Conservation (phyloP, 140 eudicot genomes). For the Cichorium intybus region DNA sequence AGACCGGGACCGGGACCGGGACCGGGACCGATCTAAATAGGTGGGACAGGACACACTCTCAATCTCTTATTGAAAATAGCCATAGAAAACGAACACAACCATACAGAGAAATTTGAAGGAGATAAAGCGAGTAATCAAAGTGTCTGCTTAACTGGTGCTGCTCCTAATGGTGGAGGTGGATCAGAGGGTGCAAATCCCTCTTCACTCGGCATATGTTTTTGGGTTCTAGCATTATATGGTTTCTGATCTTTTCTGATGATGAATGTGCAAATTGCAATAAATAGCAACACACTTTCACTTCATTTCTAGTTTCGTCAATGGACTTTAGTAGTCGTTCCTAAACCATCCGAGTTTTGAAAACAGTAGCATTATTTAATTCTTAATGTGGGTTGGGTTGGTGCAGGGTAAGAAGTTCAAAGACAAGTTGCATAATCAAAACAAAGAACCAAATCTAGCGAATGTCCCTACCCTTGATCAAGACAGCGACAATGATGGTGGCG, state of each 20-base stretch:
- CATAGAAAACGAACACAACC: background rate
- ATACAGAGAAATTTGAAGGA: too few species aligned
- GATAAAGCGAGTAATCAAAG: too few species aligned
- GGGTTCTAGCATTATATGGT: too few species aligned
- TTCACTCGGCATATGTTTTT: too few species aligned
- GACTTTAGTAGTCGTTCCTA: background rate
- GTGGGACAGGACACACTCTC: too few species aligned
- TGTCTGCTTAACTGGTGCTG: too few species aligned
- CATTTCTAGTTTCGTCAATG: too few species aligned
- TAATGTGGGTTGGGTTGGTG: too few species aligned
- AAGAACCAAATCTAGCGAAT: slow-evolving; percentile 43
- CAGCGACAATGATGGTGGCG: slow-evolving; percentile 72
- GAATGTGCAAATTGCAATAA: background rate
- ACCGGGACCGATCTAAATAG: too few species aligned
- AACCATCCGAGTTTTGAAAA: background rate
- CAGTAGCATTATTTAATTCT: too few species aligned
- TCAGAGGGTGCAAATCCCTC: background rate
- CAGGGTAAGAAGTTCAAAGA: slow-evolving; percentile 94
- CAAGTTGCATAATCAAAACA: slow-evolving; percentile 55
- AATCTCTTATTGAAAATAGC: background rate
- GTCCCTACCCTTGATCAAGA: slow-evolving; percentile 71
- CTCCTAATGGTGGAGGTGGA: background rate
- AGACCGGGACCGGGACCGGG: too few species aligned
- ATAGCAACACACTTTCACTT: background rate
- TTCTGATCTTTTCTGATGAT: too few species aligned